These are phyloP conservation scores for Russula compacta DNA, from an alignment of 768 basidiomycete species.

Conservation along the genomic window DNA sequence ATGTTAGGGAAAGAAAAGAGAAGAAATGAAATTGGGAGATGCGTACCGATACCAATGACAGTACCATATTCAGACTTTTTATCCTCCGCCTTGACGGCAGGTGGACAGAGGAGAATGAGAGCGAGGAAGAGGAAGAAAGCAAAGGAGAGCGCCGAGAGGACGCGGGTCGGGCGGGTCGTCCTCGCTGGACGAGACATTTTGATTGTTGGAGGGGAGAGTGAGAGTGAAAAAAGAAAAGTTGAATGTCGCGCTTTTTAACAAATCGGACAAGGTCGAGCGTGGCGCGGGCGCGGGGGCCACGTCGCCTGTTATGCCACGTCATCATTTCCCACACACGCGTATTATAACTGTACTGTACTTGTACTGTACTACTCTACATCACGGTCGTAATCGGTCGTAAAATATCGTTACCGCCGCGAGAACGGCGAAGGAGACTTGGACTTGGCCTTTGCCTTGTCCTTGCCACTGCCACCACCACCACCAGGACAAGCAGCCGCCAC, in stretches of 20 bases:
- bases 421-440: slow-evolving; percentile 8
- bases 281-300: neutral
- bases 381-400: neutral
- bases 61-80: slow-evolving; percentile 74
- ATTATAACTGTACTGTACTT: neutral
- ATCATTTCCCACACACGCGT: neutral
- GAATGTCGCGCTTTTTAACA: neutral
- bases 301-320: slow-evolving; percentile 6
- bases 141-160: slow-evolving; percentile 22
- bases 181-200: slow-evolving; percentile 22
- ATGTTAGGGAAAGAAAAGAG: neutral
- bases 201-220: neutral
- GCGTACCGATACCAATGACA: slow-evolving; percentile 85
- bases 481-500: neutral
- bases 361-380: neutral
- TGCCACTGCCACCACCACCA: neutral
- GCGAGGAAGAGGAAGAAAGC: slow-evolving; percentile 46
- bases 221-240: neutral
- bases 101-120: slow-evolving; percentile 61
- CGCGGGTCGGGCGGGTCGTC: slow-evolving; percentile 19
- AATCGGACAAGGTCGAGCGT: no score
- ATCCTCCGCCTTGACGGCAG: slow-evolving; percentile 53
- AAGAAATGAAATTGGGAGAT: neutral
- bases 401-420: neutral
- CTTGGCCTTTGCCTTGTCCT: neutral